Evolutionary conservation across 306 rosid species (phyloP), one percentile per base, ranked within the genome.

Genomic region (Glycine tomentella): DNA sequence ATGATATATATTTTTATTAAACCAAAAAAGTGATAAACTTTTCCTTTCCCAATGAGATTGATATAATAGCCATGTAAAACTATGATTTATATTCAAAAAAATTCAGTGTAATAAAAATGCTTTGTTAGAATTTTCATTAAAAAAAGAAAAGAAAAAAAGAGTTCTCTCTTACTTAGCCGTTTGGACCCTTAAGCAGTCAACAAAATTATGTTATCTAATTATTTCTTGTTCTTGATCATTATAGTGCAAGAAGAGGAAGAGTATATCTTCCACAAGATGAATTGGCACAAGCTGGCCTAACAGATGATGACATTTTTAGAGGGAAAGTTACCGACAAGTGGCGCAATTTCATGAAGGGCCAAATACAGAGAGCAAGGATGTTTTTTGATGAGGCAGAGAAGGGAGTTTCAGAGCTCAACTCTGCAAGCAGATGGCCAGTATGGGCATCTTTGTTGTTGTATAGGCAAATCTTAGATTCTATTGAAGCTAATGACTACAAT

Each of bases 371-470:
- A 77, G 98, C 99, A 3, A 89, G 99, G 79, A 90, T 82, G 97
- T 93, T 95, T 65, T 93, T 93, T 73, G 98, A 95, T 70, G 93
- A 93, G 82, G 97, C 99, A 55, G 99, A 95, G 87, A 87, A 88
- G 75, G 99, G 99, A 9, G 91, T 95, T 69, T 68, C 82, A 81
- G 97, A 90, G 82, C 90, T 95, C 4, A 89, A 74, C 74, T 86
- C 89, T 51, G 99, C 97, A 0, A 95, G 97, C 71, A 90, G 98
- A 84, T 95, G 97, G 97, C 99, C 98, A 12, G 99, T 95, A 0
- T 91, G 90, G 97, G 91, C 97, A 16, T 95, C 99, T 3, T 63
- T 95, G 84, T 77, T 95, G 76, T 84, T 93, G 67, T 95, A 95
- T 80, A 79, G 86, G 75, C 97, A 93, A 84, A 95, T 95, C 77